Base-by-base conservation (phyloP, 169 alveolate species). In the Plasmodium berghei region DNA sequence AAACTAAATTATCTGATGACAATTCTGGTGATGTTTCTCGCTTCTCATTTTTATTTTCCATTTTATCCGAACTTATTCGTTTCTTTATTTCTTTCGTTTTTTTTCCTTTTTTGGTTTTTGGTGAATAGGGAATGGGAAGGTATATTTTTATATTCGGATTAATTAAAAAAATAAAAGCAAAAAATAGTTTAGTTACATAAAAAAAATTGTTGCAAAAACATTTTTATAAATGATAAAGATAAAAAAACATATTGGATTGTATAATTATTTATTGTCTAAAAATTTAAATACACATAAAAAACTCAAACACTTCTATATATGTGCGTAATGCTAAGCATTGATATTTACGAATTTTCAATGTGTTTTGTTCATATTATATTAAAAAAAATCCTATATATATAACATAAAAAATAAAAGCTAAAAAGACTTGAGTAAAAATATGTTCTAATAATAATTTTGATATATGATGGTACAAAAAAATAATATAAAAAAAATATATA, bases 191-290 rank as follows among this genome's bases (percentile, higher is more conserved):
- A 28, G 40, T 63, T 52, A 63, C 72, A 63, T 63, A 28, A 63
- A 63, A 63, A 63, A 34, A 18, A 40, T 52, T 52, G 54, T 28
- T 63, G 34, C 72, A 26, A 63, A 63, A 63, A 63, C 72, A 63
- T 63, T 63, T 63, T 63, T 63, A 63, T 24, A 63, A 58, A 34
- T 34, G 42, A 34, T 34, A 34, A 28, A 34, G 42, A 34, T 34
- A 58, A 63, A 63, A 26, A 14, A 9, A 4, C 12, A 0, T 52
- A 52, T 67, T 5, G 48, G 5, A 20, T n/a, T 42, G 9, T 9
- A 52, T 22, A 63, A 18, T 63, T 14, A 5, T 14, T 24, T 14
- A 9, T 20, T 58, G 34, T 58, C 66, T 58, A 58, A 58, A 58
- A 20, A 58, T 16, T 16, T 24, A 58, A n/a, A 58, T 9, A 58